Evolutionary conservation across 139 green algal genomes (phyloP).

Genomic region (Mesostigma viride): DNA sequence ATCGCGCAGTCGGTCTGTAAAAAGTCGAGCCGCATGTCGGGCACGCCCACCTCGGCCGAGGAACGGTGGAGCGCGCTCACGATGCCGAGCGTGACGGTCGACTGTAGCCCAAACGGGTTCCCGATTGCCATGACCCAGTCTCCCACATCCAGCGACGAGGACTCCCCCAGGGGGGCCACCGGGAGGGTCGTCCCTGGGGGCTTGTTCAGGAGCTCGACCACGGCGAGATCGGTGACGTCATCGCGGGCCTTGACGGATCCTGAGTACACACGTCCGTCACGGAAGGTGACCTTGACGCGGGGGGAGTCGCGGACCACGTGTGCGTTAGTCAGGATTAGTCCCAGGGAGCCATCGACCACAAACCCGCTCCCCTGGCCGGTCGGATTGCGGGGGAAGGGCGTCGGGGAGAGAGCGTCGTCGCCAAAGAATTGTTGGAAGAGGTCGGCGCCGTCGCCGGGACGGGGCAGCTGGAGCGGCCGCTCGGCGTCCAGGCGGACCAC

Average conservation of each 20-base stretch:
- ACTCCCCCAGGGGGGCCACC: slow-evolving; percentile 15
- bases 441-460: background rate
- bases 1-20: slow-evolving; percentile 35
- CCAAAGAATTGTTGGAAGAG: background rate
- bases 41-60: slow-evolving; percentile 27
- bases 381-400: background rate
- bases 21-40: slow-evolving; percentile 26
- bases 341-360: slow-evolving; percentile 6
- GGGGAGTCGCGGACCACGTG: slow-evolving; percentile 20
- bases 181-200: slow-evolving; percentile 1
- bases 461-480: background rate
- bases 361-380: slow-evolving; percentile 11
- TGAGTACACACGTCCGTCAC: slow-evolving; percentile 6
- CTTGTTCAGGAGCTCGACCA: slow-evolving; percentile 10
- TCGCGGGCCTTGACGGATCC: slow-evolving; percentile 16
- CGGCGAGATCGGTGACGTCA: slow-evolving; percentile 18
- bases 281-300: slow-evolving; percentile 15
- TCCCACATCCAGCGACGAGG: slow-evolving; percentile 19
- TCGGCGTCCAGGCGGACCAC: slow-evolving; percentile 22
- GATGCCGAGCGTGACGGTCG: slow-evolving; percentile 35
- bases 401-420: background rate
- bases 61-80: slow-evolving; percentile 24
- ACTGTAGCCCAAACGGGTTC: slow-evolving; percentile 36
- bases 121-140: slow-evolving; percentile 36
- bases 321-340: slow-evolving; percentile 25